Percentiles rank a stretch among this genome's conserved stretches.
Conservation (phyloP, 495 filamentous ascomycete genomes). For the Aspergillus egyptiacus region DNA sequence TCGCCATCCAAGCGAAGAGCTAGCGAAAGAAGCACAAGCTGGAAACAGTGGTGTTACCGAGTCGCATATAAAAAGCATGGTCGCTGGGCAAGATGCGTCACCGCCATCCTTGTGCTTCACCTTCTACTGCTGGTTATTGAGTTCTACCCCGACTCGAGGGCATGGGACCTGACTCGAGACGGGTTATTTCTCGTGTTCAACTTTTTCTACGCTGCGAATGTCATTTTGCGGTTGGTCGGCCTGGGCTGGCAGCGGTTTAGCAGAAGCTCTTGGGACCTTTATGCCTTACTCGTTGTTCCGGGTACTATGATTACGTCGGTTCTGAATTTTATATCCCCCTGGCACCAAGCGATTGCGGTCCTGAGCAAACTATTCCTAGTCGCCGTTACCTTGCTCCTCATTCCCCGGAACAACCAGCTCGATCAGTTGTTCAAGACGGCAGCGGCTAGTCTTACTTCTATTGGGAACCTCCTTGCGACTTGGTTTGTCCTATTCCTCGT, state of each 20-base stretch:
- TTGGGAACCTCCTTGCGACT: slow-evolving; percentile 88
- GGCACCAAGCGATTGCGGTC: slow-evolving; percentile 60
- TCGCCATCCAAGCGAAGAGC: slow-evolving; percentile 85
- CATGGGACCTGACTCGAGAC: slow-evolving; percentile 64
- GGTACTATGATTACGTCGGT: slow-evolving; percentile 76
- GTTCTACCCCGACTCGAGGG: slow-evolving; percentile 63
- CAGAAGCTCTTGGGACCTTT: slow-evolving; percentile 93
- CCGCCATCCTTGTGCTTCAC: slow-evolving; percentile 72
- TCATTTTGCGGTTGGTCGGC: slow-evolving; percentile 77
- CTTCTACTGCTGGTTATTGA: slow-evolving; percentile 78
- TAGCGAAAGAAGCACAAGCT: slow-evolving; percentile 62
- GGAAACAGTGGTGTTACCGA: slow-evolving; percentile 92
- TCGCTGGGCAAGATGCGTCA: slow-evolving; percentile 81
- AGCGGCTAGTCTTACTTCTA: slow-evolving; percentile 85
- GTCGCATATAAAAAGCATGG: slow-evolving; percentile 91
- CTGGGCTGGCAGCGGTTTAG: slow-evolving; percentile 91
- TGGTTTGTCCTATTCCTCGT: slow-evolving; percentile 97
- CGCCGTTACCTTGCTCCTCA: slow-evolving; percentile 82
- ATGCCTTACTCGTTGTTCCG: slow-evolving; percentile 75
- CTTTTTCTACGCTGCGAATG: slow-evolving; percentile 77
- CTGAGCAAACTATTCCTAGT: slow-evolving; percentile 93
- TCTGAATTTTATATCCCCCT: slow-evolving; percentile 51
- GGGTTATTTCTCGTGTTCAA: slow-evolving; percentile 79
- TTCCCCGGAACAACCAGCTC: slow-evolving; percentile 93
- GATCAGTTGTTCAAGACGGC: slow-evolving; percentile 99